These are phyloP conservation scores for Neonectria neomacrospora DNA, from an alignment of 2,329 filamentous ascomycete genomes.

Conservation along the genomic window DNA sequence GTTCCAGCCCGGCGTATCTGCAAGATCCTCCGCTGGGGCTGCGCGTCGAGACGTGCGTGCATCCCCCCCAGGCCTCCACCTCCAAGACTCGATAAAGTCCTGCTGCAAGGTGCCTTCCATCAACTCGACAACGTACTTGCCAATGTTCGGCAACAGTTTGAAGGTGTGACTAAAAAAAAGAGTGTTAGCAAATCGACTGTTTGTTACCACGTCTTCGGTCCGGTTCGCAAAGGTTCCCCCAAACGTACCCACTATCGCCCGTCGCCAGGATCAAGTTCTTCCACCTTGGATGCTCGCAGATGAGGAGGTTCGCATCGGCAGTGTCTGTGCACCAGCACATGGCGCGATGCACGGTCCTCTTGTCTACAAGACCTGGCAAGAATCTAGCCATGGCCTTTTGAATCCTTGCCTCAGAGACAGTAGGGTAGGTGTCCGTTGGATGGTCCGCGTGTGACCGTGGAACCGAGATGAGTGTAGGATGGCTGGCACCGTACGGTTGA, in stretches of 20 bases:
- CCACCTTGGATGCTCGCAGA: constrained; percentile 23
- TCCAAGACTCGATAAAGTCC: constrained; percentile 12
- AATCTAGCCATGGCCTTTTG: constrained; percentile 14
- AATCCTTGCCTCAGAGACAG: constrained; percentile 12
- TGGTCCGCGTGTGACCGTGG: constrained; percentile 15
- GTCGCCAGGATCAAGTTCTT: constrained; percentile 20
- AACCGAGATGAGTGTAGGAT: constrained; percentile 18
- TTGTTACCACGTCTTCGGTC: background rate
- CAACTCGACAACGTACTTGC: constrained; percentile 21
- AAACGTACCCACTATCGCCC: constrained; percentile 23
- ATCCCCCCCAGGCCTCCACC: constrained; percentile 19
- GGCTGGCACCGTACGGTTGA: constrained; percentile 8
- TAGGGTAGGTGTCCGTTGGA: constrained; percentile 21
- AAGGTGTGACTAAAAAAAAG: constrained; percentile 3
- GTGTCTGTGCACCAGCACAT: constrained; percentile 26
- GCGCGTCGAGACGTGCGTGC: constrained; percentile 22
- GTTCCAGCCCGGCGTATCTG: constrained; percentile 19
- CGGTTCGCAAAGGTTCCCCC: background rate
- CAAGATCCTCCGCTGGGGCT: constrained; percentile 16
- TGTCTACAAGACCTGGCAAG: constrained; percentile 7
- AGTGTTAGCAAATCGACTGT: background rate
- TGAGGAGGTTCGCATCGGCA: constrained; percentile 19
- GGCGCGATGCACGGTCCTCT: constrained; percentile 5
- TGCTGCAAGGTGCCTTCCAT: constrained; percentile 13
- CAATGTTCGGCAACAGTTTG: constrained; percentile 17